Evolutionary conservation across 2,329 filamentous ascomycete genomes (phyloP).

Genomic region (Sordariomycetes sp.): DNA sequence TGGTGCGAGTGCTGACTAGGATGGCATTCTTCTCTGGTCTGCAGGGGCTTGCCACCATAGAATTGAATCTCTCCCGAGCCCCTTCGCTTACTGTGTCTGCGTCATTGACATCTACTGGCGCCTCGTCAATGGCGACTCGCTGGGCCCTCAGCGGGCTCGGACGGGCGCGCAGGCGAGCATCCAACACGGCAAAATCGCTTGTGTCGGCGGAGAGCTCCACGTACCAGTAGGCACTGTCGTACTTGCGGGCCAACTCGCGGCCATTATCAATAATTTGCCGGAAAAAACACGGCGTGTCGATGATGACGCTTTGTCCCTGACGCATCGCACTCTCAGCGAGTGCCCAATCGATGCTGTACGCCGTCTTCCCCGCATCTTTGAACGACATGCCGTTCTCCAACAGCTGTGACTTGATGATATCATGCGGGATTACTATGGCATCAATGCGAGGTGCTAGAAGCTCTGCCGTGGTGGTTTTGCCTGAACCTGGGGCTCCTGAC

Average conservation of each 20-base stretch:
- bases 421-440: slow-evolving; percentile 24
- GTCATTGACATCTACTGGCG: too few relatives aligned
- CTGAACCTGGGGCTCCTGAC: slow-evolving; percentile 27
- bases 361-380: slow-evolving; percentile 15
- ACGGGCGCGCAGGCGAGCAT: too few relatives aligned
- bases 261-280: slow-evolving; percentile 18
- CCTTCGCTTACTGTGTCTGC: too few relatives aligned
- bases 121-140: too few relatives aligned
- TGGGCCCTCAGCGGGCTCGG: too few relatives aligned
- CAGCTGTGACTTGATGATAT: slow-evolving; percentile 21
- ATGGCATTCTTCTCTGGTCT: too few relatives aligned
- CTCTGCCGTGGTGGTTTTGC: slow-evolving; percentile 24
- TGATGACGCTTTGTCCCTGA: slow-evolving; percentile 21
- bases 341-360: slow-evolving; percentile 24
- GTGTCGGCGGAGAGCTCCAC: too few relatives aligned
- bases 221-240: neutral
- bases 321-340: slow-evolving; percentile 22
- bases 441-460: slow-evolving; percentile 15
- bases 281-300: slow-evolving; percentile 28
- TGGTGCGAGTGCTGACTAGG: too few relatives aligned
- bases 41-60: too few relatives aligned
- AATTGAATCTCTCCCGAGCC: too few relatives aligned
- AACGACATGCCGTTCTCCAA: slow-evolving; percentile 18
- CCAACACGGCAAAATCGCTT: too few relatives aligned
- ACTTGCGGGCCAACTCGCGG: slow-evolving; percentile 12